Percentiles rank a stretch among this genome's conserved stretches.
Evolutionary conservation across 139 green algal genomes (phyloP).

Genomic region (Marvania coccoides): DNA sequence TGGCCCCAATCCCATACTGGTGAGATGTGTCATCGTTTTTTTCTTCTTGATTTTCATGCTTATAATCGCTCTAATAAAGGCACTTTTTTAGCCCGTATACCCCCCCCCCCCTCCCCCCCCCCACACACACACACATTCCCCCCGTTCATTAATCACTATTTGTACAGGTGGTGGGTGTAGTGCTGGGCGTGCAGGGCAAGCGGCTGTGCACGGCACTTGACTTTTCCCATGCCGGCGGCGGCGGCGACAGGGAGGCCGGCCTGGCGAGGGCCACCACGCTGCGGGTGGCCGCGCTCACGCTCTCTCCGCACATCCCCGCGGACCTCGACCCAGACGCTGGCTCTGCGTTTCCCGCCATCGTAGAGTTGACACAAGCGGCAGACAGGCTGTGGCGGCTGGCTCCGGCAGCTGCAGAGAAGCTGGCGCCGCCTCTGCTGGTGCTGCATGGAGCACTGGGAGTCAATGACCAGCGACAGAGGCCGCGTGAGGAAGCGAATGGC

Average conservation of each 20-base stretch:
- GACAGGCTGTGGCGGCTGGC: conserved; percentile 9
- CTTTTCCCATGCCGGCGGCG: conserved; percentile 5
- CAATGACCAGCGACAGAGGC: neutral
- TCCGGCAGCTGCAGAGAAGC: neutral
- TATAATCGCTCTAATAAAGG: neutral
- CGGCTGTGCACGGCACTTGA: conserved; percentile 14
- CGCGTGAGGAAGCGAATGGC: neutral
- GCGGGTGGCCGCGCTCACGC: neutral
- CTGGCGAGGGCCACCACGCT: neutral
- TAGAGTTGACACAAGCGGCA: neutral
- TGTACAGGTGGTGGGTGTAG: neutral
- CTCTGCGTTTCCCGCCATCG: neutral
- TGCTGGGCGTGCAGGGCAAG: conserved; percentile 10
- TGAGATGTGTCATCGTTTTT: too few species aligned
- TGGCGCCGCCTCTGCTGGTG: neutral
- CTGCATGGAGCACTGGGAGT: neutral
- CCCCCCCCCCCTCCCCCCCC: too few species aligned
- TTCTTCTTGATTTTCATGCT: too few species aligned
- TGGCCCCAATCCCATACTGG: too few species aligned
- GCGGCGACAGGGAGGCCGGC: neutral
- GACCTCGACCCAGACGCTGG: neutral
- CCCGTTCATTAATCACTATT: too few species aligned
- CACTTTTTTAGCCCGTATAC: neutral
- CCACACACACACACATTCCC: too few species aligned
- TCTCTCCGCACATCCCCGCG: neutral